A percentile compares a stretch with the other conserved stretches of the same genome.
Evolutionary conservation across 495 filamentous ascomycete genomes (phyloP).

Genomic region (Hyaloscypha variabilis): DNA sequence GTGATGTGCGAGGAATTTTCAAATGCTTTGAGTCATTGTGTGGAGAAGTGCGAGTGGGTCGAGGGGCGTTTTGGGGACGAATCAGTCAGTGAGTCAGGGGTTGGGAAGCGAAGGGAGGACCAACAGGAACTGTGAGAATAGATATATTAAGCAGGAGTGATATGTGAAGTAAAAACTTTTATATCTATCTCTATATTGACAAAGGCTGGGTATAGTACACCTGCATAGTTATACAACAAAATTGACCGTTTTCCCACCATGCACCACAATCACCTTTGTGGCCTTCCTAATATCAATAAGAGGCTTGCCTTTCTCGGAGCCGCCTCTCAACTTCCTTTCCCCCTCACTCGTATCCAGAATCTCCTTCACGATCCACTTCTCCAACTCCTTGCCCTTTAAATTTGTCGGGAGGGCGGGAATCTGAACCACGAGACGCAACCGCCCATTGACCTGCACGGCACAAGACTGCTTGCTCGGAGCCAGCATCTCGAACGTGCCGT

Average conservation of each 20-base stretch:
- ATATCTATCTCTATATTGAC: background rate
- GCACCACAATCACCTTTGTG: slow-evolving; percentile 53
- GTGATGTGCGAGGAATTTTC: background rate
- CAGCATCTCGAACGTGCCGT: slow-evolving; percentile 47
- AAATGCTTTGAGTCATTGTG: background rate
- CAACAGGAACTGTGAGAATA: too few relatives aligned
- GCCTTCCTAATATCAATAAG: slow-evolving; percentile 39
- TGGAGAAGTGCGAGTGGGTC: background rate
- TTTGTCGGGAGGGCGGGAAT: slow-evolving; percentile 42
- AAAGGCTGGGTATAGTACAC: slow-evolving; percentile 17
- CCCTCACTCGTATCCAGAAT: slow-evolving; percentile 34
- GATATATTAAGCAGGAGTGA: too few relatives aligned
- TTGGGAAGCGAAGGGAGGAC: too few relatives aligned
- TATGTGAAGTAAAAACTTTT: too few relatives aligned
- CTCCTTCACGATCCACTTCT: slow-evolving; percentile 41
- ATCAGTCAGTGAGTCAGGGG: too few relatives aligned
- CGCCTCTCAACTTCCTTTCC: slow-evolving; percentile 36
- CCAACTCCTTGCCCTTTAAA: slow-evolving; percentile 50
- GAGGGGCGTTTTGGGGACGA: too few relatives aligned
- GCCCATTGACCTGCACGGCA: slow-evolving; percentile 79
- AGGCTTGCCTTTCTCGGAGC: slow-evolving; percentile 33
- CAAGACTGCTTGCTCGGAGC: slow-evolving; percentile 43
- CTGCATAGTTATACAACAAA: slow-evolving; percentile 47
- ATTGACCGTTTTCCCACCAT: slow-evolving; percentile 56
- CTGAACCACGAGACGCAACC: slow-evolving; percentile 63